phyloP scores from a whole-genome alignment of 306 rosid genomes.

The Coriaria nepalensis region DNA sequence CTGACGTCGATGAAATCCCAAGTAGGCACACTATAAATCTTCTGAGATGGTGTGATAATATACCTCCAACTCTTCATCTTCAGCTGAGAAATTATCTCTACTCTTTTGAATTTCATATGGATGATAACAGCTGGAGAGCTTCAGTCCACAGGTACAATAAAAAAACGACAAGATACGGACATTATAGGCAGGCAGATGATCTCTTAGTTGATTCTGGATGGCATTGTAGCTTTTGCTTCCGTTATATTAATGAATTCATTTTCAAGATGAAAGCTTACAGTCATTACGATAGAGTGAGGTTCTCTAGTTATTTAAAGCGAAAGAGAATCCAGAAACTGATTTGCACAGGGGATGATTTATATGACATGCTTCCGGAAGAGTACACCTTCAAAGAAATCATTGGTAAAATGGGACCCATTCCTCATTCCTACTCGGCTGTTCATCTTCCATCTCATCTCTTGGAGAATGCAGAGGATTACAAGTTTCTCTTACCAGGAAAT shows the following conservation, averaged over 20 bases:
- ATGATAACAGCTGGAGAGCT: constrained; percentile 95
- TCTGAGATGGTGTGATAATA: constrained; percentile 87
- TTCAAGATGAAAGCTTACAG: constrained; percentile 99
- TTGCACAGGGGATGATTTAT: constrained; percentile 71
- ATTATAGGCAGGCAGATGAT: constrained; percentile 78
- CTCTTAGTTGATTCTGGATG: constrained; percentile 92
- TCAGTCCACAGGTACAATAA: constrained; percentile 65
- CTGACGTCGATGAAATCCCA: constrained; percentile 98
- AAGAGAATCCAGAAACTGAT: constrained; percentile 68
- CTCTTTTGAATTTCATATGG: constrained; percentile 77
- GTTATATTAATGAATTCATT: constrained; percentile 65
- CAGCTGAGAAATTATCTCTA: constrained; percentile 86
- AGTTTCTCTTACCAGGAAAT: constrained; percentile 85
- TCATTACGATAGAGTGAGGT: constrained; percentile 77
- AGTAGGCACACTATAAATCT: constrained; percentile 93
- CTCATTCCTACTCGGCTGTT: constrained; percentile 91
- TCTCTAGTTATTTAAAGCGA: constrained; percentile 63
- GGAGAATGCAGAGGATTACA: constrained; percentile 67
- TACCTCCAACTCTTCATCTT: constrained; percentile 66
- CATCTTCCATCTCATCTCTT: constrained; percentile 85
- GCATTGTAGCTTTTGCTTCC: constrained; percentile 99
- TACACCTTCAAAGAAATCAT: constrained; percentile 91
- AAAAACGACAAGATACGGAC: constrained; percentile 76
- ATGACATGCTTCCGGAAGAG: constrained; percentile 97
- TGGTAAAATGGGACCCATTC: constrained; percentile 96